Evolutionary conservation across 2,329 filamentous ascomycete species (phyloP).

Genomic region (Hypomyces perniciosus): DNA sequence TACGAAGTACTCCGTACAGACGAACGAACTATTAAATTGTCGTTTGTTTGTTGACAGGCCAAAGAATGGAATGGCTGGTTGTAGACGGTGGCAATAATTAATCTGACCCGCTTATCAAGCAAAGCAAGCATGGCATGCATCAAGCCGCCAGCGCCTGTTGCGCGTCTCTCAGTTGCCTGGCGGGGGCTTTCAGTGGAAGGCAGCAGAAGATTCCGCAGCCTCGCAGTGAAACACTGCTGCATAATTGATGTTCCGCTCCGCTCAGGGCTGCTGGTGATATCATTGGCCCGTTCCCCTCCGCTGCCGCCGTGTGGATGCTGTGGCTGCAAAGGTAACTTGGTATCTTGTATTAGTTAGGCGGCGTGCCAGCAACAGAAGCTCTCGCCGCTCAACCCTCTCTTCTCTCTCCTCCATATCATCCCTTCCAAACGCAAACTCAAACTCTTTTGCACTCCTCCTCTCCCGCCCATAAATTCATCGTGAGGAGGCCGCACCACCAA

Average conservation of each 20-base stretch:
- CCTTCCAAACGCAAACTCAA: background rate
- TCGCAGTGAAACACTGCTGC: slow-evolving; percentile 15
- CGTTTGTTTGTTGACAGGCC: background rate
- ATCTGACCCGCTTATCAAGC: slow-evolving; percentile 1
- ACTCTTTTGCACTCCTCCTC: background rate
- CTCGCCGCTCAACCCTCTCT: slow-evolving; percentile 16
- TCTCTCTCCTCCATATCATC: slow-evolving; percentile 4
- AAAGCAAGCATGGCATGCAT: background rate
- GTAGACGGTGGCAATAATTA: slow-evolving; percentile 1
- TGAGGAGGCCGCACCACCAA: background rate
- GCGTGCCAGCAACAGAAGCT: slow-evolving; percentile 14
- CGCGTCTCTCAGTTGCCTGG: slow-evolving; percentile 16
- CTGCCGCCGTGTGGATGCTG: slow-evolving; percentile 9
- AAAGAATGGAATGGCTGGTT: background rate
- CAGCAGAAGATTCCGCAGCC: slow-evolving; percentile 26
- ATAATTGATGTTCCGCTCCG: slow-evolving; percentile 34
- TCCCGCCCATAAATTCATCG: background rate
- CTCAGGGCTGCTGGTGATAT: slow-evolving; percentile 23
- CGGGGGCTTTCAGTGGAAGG: slow-evolving; percentile 20
- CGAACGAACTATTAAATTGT: background rate
- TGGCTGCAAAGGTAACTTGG: slow-evolving; percentile 1
- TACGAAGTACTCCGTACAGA: background rate
- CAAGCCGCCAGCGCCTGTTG: slow-evolving; percentile 11
- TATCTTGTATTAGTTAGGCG: slow-evolving; percentile 8
- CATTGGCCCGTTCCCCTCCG: slow-evolving; percentile 29